A percentile compares a stretch with the other conserved stretches of the same genome.
phyloP scores from a whole-genome alignment of 2,329 filamentous ascomycete genomes.

The Botrytis sinoallii region DNA sequence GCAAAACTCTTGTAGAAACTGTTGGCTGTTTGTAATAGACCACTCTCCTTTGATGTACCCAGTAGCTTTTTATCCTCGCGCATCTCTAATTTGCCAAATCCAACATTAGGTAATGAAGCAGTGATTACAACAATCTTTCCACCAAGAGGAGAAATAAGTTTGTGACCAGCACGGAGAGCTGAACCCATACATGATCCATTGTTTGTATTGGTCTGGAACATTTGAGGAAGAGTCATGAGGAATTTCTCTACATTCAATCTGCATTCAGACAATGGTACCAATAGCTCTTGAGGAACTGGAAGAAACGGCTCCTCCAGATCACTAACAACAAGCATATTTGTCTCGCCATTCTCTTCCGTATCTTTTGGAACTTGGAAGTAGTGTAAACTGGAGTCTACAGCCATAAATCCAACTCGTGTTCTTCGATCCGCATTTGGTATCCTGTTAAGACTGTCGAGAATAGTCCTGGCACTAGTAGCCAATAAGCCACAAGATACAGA shows the following conservation, averaged over 20 bases:
- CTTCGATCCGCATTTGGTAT: conserved; percentile 97
- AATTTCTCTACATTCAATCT: conserved; percentile 89
- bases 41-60: conserved; percentile 87
- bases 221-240: conserved; percentile 83
- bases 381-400: conserved; percentile 89
- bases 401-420: conserved; percentile 90
- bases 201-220: conserved; percentile 95
- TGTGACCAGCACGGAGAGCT: conserved; percentile 87
- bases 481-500: conserved; percentile 86
- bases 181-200: conserved; percentile 92
- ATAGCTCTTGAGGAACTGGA: conserved; percentile 84
- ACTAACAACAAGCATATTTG: conserved; percentile 89
- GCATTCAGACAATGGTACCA: conserved; percentile 86
- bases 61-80: conserved; percentile 94
- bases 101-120: conserved; percentile 84
- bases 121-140: conserved; percentile 93
- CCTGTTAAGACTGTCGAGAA: conserved; percentile 88
- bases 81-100: conserved; percentile 86
- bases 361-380: conserved; percentile 96
- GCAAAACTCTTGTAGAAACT: conserved; percentile 99
- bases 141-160: conserved; percentile 88
- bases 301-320: conserved; percentile 96
- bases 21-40: conserved; percentile 84
- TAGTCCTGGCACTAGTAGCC: conserved; percentile 88
- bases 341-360: conserved; percentile 76